Base-by-base conservation (phyloP, 768 basidiomycete species). In the Lentinula detonsa region DNA sequence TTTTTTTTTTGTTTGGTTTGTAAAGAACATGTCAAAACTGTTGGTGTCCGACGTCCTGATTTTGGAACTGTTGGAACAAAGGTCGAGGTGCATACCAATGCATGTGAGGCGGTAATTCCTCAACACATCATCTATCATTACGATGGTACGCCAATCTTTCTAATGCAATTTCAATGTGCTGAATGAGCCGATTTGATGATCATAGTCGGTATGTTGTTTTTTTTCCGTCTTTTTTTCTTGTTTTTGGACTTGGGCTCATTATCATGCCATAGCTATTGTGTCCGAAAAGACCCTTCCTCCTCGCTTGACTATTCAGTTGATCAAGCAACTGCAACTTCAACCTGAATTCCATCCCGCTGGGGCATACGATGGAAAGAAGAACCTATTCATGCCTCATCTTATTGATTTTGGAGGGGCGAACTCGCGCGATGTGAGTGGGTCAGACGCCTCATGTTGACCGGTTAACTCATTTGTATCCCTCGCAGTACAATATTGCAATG, bases 101-200 rank as follows among this genome's bases (percentile, higher is more conserved):
- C 85, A 35, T 89, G 87, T 64, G 66, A 69, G 11, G 74, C 78
- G 3, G 71, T 72, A 0, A 76, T 86, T 1, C 80, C 86, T 0
- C 76, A 85, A 11, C 70, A 67, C 0, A 78, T 78, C 3, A 87
- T 91, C n/a, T 78, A 82, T 57, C 90, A 91, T 59, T 91, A 91
- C 63, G 89, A 91, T 66, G 84, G 86, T 86, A 63, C 59, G 83
- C 46, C 34, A 42, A 13, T 51, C 45, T 15, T 40, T 7, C 53
- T 46, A 6, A 4, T 16, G 43, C 15, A 18, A 15, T 9, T 7
- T 43, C 16, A 37, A 57, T 42, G 42, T 33, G 60, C 46, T 40
- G 37, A 56, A 28, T 16, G 15, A 21, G 16, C 9, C 48, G 48
- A 54, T 61, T 61, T 52, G 43, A 60, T 61, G 31, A 28, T 58